Percentiles rank a stretch among this genome's conserved stretches.
Evolutionary conservation across 2,329 filamentous ascomycete genomes (phyloP).

Genomic region (Didymella lethalis): DNA sequence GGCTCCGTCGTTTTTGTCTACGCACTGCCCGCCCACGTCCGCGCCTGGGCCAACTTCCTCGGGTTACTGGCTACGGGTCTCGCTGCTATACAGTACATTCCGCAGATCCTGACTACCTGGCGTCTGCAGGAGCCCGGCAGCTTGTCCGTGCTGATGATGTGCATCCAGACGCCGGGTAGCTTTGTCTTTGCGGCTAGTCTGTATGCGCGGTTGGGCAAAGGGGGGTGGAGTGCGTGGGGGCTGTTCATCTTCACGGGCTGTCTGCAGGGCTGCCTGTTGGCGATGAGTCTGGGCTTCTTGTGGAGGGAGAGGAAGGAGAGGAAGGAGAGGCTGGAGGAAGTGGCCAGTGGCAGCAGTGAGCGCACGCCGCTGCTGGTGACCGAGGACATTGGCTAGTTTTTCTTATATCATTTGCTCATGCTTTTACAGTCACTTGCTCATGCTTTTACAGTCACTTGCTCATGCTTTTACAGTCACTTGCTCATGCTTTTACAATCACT

Average conservation of each 20-base stretch:
- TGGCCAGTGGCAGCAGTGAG: slow-evolving; percentile 8
- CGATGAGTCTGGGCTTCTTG: slow-evolving; percentile 82
- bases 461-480: no score
- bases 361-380: slow-evolving; percentile 10
- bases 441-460: no score
- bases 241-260: slow-evolving; percentile 86
- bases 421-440: no score
- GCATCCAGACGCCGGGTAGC: slow-evolving; percentile 93
- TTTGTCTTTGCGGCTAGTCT: slow-evolving; percentile 89
- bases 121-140: slow-evolving; percentile 85
- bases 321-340: slow-evolving; percentile 34
- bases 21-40: slow-evolving; percentile 69
- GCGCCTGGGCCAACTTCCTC: slow-evolving; percentile 83
- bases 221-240: slow-evolving; percentile 95
- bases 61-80: slow-evolving; percentile 81
- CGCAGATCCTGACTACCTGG: slow-evolving; percentile 94
- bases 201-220: slow-evolving; percentile 76
- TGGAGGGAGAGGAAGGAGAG: slow-evolving; percentile 54
- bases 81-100: slow-evolving; percentile 89
- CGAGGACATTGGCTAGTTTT: slow-evolving; percentile 13
- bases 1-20: slow-evolving; percentile 70
- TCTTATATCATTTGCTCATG: not conserved
- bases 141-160: slow-evolving; percentile 96
- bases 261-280: slow-evolving; percentile 82
- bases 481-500: no score